Percentiles rank a stretch among this genome's conserved stretches.
These are phyloP conservation scores for Neonectria faginata DNA, from an alignment of 2,329 filamentous ascomycete genomes.

Conservation along the genomic window DNA sequence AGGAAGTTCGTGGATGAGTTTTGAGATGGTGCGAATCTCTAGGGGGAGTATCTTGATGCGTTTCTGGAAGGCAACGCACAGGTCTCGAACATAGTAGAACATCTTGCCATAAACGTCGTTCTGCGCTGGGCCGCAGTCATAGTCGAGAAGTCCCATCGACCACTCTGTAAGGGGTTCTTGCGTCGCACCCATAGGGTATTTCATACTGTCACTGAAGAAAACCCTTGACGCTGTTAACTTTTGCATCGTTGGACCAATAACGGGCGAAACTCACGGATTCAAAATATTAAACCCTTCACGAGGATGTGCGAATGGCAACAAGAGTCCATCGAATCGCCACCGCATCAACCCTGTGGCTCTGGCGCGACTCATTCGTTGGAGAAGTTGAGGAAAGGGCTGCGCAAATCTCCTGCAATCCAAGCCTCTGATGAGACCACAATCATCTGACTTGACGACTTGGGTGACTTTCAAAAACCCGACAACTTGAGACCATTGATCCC, in stretches of 20 bases:
- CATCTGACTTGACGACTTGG: neutral
- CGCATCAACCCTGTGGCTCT: slow-evolving; percentile 29
- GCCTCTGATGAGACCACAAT: slow-evolving; percentile 6
- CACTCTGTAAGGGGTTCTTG: slow-evolving; percentile 46
- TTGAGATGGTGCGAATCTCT: slow-evolving; percentile 18
- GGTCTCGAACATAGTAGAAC: slow-evolving; percentile 43
- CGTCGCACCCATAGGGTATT: slow-evolving; percentile 20
- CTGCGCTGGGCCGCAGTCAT: slow-evolving; percentile 23
- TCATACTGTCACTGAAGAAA: slow-evolving; percentile 18
- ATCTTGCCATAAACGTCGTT: slow-evolving; percentile 48
- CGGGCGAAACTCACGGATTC: slow-evolving; percentile 40
- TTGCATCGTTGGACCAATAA: no score
- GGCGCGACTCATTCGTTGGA: slow-evolving; percentile 35
- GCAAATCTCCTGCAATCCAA: slow-evolving; percentile 25
- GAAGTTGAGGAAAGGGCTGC: slow-evolving; percentile 5
- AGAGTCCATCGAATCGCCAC: slow-evolving; percentile 41
- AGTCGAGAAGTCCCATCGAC: slow-evolving; percentile 44
- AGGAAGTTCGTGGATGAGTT: neutral
- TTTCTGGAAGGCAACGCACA: slow-evolving; percentile 39
- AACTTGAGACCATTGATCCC: slow-evolving; percentile 24
- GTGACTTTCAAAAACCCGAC: neutral
- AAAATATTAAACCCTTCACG: slow-evolving; percentile 20
- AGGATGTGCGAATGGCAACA: slow-evolving; percentile 42
- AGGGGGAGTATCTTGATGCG: slow-evolving; percentile 13
- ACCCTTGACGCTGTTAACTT: slow-evolving; percentile 29